These are phyloP conservation scores for Termitomyces eurrhizus DNA, from an alignment of 768 basidiomycete genomes.

Conservation along the genomic window DNA sequence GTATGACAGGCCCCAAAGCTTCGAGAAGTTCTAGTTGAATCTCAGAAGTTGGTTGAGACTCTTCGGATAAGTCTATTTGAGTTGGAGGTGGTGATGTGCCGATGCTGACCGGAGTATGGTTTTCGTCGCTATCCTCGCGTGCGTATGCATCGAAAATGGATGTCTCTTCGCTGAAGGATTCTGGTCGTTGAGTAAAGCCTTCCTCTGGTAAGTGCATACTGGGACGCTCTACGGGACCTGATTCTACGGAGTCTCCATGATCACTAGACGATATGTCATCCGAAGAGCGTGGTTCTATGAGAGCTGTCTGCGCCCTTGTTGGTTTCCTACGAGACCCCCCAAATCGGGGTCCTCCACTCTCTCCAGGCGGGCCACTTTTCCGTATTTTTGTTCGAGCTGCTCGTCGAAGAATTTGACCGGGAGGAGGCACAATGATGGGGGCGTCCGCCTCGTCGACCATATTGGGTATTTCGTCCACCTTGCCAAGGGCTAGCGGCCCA, in stretches of 20 bases:
- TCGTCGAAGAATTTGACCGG: slow-evolving; percentile 86
- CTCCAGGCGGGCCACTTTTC: slow-evolving; percentile 71
- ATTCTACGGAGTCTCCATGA: slow-evolving; percentile 51
- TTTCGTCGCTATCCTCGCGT: slow-evolving; percentile 47
- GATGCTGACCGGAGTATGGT: slow-evolving; percentile 23
- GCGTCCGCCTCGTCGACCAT: slow-evolving; percentile 79
- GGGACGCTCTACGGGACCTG: slow-evolving; percentile 26
- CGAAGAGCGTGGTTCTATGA: slow-evolving; percentile 52
- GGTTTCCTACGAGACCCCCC: slow-evolving; percentile 41
- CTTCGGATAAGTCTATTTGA: slow-evolving; percentile 17
- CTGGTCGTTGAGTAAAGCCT: slow-evolving; percentile 43
- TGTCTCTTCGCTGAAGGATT: slow-evolving; percentile 78
- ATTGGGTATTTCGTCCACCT: slow-evolving; percentile 65
- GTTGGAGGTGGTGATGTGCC: slow-evolving; percentile 26
- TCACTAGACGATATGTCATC: slow-evolving; percentile 73
- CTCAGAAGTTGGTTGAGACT: slow-evolving; percentile 21
- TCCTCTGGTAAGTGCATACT: slow-evolving; percentile 48
- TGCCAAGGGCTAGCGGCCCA: slow-evolving; percentile 49
- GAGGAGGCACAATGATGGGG: slow-evolving; percentile 88
- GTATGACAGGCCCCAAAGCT: slow-evolving; percentile 41
- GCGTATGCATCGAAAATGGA: slow-evolving; percentile 85
- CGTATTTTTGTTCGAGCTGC: slow-evolving; percentile 95
- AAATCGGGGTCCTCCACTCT: slow-evolving; percentile 84
- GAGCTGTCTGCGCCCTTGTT: slow-evolving; percentile 23
- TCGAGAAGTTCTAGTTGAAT: slow-evolving; percentile 30